Evolutionary conservation across 2,329 filamentous ascomycete species (phyloP).

Genomic region (Stenocarpella maydis): DNA sequence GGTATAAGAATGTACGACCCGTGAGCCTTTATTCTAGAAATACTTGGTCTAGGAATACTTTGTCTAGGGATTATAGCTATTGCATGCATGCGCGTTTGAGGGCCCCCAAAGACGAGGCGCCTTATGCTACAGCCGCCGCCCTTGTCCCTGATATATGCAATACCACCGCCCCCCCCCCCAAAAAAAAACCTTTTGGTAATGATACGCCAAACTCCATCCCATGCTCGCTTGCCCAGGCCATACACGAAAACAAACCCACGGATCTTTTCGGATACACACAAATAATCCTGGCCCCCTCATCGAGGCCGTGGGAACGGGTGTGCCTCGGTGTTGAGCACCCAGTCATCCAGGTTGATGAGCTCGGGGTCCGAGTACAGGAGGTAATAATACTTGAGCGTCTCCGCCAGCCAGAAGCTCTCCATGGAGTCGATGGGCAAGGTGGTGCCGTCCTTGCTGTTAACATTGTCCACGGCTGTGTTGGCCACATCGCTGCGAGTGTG

Average conservation of each 20-base stretch:
- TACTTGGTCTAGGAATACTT: neutral
- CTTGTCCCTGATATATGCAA: conserved; percentile 25
- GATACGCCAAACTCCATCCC: conserved; percentile 30
- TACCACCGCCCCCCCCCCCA: neutral
- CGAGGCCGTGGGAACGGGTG: conserved; percentile 63
- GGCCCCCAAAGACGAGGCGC: neutral
- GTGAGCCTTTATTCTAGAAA: neutral
- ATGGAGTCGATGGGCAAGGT: conserved; percentile 66
- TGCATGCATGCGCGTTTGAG: neutral
- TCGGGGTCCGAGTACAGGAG: conserved; percentile 76
- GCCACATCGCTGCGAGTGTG: conserved; percentile 72
- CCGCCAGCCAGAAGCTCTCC: conserved; percentile 91
- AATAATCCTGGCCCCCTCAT: conserved; percentile 28
- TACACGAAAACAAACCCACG: neutral
- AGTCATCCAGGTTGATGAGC: conserved; percentile 73
- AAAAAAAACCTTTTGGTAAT: neutral
- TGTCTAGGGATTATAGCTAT: conserved; percentile 5
- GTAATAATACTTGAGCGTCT: conserved; percentile 94
- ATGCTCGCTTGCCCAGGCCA: conserved; percentile 8
- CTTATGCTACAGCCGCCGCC: neutral
- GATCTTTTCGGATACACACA: no score
- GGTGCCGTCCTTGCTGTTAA: conserved; percentile 51
- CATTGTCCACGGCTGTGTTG: conserved; percentile 75
- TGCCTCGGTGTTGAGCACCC: conserved; percentile 72
- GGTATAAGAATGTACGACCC: neutral